Base-by-base conservation (phyloP, 306 rosid genomes). In the Vigna hirtella region DNA sequence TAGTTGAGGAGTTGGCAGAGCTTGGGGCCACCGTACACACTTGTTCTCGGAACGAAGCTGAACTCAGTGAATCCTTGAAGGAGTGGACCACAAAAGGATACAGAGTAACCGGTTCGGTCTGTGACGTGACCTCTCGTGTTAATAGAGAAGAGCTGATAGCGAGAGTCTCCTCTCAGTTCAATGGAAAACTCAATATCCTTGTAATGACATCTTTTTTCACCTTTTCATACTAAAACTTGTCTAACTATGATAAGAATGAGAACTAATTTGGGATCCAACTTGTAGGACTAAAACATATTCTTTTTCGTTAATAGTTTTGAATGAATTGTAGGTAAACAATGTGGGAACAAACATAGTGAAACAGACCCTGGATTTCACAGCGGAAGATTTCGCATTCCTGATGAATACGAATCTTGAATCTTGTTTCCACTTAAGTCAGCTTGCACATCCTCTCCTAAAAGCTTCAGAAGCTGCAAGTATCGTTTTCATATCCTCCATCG, bases 151-250 rank as follows among this genome's bases (percentile, higher is more conserved):
- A 81, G 0, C 83, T 78, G 38, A 30, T 78, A 4, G 5, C 62
- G 16, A 78, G 28, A 81, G 49, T 85, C 52, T 73, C 83, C 16
- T 68, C 58, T 53, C 2, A 50, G 30, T 85, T 81, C 34, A 53
- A 85, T n/a, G 88, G 83, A 55, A 85, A 81, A 76, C 85, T 81
- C 48, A 66, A 78, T 38, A 78, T 85, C 55, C 85, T 85, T 73
- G 85, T 32, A 32, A 4, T 32, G 6, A 24, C 26, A 24, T 24
- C 26, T 24, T 24, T 24, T 24, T 24, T 24, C 26, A 24, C 26
- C 26, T 24, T 24, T 24, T 24, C 26, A 24, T 24, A 24, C 26
- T 24, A 24, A 24, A 24, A 24, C 26, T 24, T 24, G 26, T 24
- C 26, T 24, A 24, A 24, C 26, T 1, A 24, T 24, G 26, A 24